A percentile compares a stretch with the other conserved stretches of the same genome.
Conservation (phyloP, 164 flowering plant species). For the Chimonanthus praecox region DNA sequence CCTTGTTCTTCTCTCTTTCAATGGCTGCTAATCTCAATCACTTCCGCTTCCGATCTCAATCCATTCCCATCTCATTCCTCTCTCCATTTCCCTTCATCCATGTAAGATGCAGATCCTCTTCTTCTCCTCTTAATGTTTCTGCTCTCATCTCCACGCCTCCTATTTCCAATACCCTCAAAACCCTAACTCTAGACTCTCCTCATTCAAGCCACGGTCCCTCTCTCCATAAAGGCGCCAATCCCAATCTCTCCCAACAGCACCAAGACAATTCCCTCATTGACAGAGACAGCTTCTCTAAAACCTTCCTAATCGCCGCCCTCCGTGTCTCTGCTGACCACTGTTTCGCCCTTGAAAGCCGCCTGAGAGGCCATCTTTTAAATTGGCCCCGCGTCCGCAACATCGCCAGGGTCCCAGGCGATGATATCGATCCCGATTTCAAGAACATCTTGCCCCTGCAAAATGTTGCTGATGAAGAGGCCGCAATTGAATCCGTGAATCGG, state of each 20-base stretch:
- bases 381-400: constrained; percentile 94
- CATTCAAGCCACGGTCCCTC: constrained; percentile 66
- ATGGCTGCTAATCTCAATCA: constrained; percentile 37
- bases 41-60: constrained; percentile 19
- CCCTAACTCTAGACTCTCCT: constrained; percentile 11
- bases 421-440: constrained; percentile 45
- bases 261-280: constrained; percentile 24
- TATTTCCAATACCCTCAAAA: constrained; percentile 12
- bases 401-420: constrained; percentile 85
- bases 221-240: constrained; percentile 50
- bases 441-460: constrained; percentile 10
- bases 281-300: constrained; percentile 52
- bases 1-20: background rate
- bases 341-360: constrained; percentile 57
- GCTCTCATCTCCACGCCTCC: constrained; percentile 11
- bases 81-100: background rate
- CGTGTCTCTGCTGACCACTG: constrained; percentile 73
- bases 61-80: constrained; percentile 1
- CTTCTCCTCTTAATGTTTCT: constrained; percentile 5
- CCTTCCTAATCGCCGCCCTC: constrained; percentile 66
- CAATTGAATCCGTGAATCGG: constrained; percentile 33
- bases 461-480: constrained; percentile 12
- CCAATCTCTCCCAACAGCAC: background rate
- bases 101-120: background rate
- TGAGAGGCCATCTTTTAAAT: constrained; percentile 84